These are phyloP conservation scores for Lonicera japonica DNA, from an alignment of 129 eudicot genomes.

Conservation along the genomic window DNA sequence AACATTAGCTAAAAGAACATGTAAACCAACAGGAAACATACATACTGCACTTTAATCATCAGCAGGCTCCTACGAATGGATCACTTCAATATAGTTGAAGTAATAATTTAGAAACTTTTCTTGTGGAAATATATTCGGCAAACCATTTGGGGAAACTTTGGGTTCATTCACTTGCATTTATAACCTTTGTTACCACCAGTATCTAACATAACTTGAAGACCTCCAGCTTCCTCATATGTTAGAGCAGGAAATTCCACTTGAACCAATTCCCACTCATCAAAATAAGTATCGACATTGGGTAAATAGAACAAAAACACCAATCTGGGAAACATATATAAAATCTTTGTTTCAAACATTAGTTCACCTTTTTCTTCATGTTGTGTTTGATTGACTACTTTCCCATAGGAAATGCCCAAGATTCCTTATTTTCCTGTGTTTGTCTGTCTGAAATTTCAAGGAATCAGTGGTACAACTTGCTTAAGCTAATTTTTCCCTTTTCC, in stretches of 20 bases:
- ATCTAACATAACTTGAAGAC: not conserved
- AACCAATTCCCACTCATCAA: not conserved
- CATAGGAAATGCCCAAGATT: too few species aligned
- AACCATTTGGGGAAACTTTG: not conserved
- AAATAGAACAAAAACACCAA: not conserved
- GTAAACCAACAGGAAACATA: slow-evolving; percentile 8
- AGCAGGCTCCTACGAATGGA: not conserved
- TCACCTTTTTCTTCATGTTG: not conserved
- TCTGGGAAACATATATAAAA: not conserved
- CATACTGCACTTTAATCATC: not conserved
- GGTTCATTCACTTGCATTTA: not conserved
- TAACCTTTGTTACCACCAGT: not conserved
- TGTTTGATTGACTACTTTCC: too few species aligned
- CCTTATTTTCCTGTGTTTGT: too few species aligned
- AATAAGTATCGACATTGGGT: not conserved
- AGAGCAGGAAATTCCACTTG: not conserved
- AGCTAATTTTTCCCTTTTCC: too few species aligned
- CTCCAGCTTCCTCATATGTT: not conserved
- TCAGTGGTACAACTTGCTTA: too few species aligned
- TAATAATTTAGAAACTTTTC: not conserved
- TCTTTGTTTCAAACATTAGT: not conserved
- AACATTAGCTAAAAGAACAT: slow-evolving; percentile 18
- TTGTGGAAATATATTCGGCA: too few species aligned
- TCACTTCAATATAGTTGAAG: not conserved
- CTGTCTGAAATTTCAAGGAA: too few species aligned